Percentiles rank a stretch among this genome's conserved stretches.
phyloP scores from a whole-genome alignment of 2,329 filamentous ascomycete genomes.

The Fusarium praegraminearum region DNA sequence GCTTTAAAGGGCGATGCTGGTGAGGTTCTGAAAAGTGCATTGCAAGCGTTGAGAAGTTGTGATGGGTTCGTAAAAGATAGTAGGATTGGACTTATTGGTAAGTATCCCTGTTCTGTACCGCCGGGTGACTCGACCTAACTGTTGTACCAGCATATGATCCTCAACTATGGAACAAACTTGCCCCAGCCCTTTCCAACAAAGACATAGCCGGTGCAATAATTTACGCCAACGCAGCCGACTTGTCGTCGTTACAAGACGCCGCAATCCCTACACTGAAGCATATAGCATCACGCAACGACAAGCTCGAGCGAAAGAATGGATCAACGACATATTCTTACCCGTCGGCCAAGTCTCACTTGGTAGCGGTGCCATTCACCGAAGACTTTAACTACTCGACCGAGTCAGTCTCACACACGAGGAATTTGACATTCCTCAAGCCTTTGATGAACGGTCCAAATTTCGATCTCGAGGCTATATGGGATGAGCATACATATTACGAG shows the following conservation, averaged over 20 bases:
- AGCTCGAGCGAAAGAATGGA: background rate
- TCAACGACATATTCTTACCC: slow-evolving; percentile 57
- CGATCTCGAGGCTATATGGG: slow-evolving; percentile 82
- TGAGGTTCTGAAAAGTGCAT: slow-evolving; percentile 29
- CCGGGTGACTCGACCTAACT: accelerated
- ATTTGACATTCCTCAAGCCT: slow-evolving; percentile 73
- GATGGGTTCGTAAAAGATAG: slow-evolving; percentile 52
- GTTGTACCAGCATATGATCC: slow-evolving; percentile 21
- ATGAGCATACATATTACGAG: slow-evolving; percentile 79
- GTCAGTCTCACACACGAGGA: slow-evolving; percentile 74
- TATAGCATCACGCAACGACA: slow-evolving; percentile 23
- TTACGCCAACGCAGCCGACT: slow-evolving; percentile 32
- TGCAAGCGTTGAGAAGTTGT: slow-evolving; percentile 39
- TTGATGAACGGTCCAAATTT: slow-evolving; percentile 74
- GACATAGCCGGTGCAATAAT: slow-evolving; percentile 25
- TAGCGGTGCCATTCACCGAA: slow-evolving; percentile 61
- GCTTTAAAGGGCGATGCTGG: slow-evolving; percentile 13
- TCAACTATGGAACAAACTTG: slow-evolving; percentile 41
- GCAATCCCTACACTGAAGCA: slow-evolving; percentile 36
- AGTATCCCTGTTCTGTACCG: background rate
- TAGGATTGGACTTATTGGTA: slow-evolving; percentile 56
- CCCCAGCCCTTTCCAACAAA: background rate
- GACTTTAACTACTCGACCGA: slow-evolving; percentile 66
- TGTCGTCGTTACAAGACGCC: background rate
- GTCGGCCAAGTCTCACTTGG: slow-evolving; percentile 52